Evolutionary conservation across 106 monocot species (phyloP).

Genomic region (Dactylorhiza incarnata): DNA sequence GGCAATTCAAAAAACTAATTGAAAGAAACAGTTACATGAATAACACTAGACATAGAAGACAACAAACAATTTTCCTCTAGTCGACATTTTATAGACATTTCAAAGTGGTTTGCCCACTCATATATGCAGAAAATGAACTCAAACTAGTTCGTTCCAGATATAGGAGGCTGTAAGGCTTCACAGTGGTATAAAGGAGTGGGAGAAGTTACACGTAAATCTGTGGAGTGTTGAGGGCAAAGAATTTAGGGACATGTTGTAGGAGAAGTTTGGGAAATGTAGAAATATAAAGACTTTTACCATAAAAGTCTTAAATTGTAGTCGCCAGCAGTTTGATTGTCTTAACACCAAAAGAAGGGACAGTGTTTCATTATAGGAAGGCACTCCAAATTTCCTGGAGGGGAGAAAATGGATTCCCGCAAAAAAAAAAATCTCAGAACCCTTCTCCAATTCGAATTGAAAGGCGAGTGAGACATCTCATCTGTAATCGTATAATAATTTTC

Average conservation of each 20-base stretch:
- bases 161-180: not conserved
- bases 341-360: not conserved
- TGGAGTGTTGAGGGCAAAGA: not conserved
- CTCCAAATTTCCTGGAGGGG: not conserved
- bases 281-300: not conserved
- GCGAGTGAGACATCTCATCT: not conserved
- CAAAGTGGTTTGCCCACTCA: not conserved
- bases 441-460: not conserved
- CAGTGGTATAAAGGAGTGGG: not conserved
- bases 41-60: not conserved
- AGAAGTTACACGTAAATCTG: not conserved
- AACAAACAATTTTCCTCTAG: not conserved
- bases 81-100: not conserved
- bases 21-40: not conserved
- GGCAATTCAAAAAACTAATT: not conserved
- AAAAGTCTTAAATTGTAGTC: not conserved
- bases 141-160: not conserved
- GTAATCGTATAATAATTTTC: not conserved
- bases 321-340: no score
- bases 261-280: not conserved
- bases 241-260: not conserved
- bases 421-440: not conserved
- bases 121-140: not conserved
- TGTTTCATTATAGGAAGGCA: not conserved
- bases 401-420: no score